A percentile compares a stretch with the other conserved stretches of the same genome.
phyloP scores from a whole-genome alignment of 345 rosid genomes.

The Brassica nigra region DNA sequence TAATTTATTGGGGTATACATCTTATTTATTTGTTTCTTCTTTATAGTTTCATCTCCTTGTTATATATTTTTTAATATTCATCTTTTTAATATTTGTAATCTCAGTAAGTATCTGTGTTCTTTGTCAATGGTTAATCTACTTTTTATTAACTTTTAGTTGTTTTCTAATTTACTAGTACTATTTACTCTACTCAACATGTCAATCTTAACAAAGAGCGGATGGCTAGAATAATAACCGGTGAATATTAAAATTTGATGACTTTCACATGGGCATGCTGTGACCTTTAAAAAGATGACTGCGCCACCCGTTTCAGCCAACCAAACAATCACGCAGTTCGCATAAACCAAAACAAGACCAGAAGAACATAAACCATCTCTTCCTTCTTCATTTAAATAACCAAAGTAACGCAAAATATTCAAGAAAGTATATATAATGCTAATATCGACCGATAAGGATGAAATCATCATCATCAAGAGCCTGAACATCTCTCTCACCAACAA shows the following conservation, averaged over 20 bases:
- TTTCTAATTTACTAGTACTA: background rate
- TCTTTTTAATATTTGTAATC: slow-evolving; percentile 6
- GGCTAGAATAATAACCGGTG: background rate
- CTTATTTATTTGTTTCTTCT: slow-evolving; percentile 14
- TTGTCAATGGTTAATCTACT: slow-evolving; percentile 25
- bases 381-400: slow-evolving; percentile 12
- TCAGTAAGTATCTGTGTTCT: background rate
- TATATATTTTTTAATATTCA: background rate
- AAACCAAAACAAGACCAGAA: slow-evolving; percentile 10
- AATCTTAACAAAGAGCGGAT: too few relatives aligned
- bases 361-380: background rate
- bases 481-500: slow-evolving; percentile 80
- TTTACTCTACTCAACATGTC: background rate
- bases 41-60: slow-evolving; percentile 1
- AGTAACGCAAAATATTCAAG: background rate
- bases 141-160: background rate
- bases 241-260: slow-evolving; percentile 1
- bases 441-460: slow-evolving; percentile 69
- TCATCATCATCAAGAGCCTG: slow-evolving; percentile 80
- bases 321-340: background rate
- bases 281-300: background rate
- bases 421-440: slow-evolving; percentile 42
- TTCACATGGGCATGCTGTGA: slow-evolving; percentile 26
- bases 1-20: slow-evolving; percentile 34
- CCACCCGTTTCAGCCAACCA: background rate